A percentile compares a stretch with the other conserved stretches of the same genome.
phyloP scores from a whole-genome alignment of 139 green algal genomes.

The Chlamydomonas urium region DNA sequence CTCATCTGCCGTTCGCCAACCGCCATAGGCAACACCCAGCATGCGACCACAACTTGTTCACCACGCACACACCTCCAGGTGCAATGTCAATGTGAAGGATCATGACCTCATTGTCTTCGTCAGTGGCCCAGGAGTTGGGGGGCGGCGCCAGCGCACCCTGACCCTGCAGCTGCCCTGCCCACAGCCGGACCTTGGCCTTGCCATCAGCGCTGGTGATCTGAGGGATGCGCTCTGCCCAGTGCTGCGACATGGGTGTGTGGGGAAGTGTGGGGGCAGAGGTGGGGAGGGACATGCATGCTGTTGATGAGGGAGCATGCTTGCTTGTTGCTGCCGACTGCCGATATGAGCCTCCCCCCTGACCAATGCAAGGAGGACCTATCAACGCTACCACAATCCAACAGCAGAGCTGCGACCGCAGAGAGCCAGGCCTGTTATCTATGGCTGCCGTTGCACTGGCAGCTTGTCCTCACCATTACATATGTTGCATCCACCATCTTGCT shows the following conservation, averaged over 20 bases:
- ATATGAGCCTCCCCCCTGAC: neutral
- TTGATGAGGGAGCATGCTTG: neutral
- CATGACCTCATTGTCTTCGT: neutral
- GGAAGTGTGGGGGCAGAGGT: neutral
- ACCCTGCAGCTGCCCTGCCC: neutral
- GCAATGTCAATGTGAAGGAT: neutral
- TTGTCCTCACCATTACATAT: neutral
- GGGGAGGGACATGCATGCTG: neutral
- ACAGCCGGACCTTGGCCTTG: neutral
- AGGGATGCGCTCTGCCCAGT: neutral
- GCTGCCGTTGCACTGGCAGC: neutral
- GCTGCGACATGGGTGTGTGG: neutral
- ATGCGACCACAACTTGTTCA: neutral
- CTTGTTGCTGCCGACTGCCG: neutral
- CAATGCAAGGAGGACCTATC: neutral
- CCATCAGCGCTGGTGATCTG: neutral
- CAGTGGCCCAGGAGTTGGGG: neutral
- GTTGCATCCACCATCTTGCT: conserved; percentile 7
- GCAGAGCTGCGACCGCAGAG: neutral
- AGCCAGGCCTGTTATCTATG: neutral
- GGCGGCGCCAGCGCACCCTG: neutral
- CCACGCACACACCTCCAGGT: neutral
- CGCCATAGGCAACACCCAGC: neutral
- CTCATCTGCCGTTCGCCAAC: neutral
- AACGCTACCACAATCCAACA: neutral